phyloP scores from a whole-genome alignment of 371 early-diverging fungal genomes.

The Mortierella sp. region DNA sequence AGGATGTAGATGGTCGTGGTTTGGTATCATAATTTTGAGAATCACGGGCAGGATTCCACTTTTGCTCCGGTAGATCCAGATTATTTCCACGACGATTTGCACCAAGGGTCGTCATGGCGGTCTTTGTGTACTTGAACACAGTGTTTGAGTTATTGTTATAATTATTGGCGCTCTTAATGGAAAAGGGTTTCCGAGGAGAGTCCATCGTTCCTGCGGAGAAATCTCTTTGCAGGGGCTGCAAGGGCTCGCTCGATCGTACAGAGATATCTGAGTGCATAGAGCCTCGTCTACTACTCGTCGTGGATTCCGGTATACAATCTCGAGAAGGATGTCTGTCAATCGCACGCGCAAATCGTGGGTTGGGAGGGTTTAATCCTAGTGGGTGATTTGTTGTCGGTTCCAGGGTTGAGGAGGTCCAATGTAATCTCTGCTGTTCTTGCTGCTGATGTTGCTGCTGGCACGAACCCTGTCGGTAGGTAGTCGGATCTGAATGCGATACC shows the following conservation, averaged over 20 bases:
- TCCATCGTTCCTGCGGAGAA: too few relatives aligned
- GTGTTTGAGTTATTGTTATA: not conserved
- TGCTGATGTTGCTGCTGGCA: not conserved
- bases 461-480: not conserved
- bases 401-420: not conserved
- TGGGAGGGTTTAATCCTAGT: not conserved
- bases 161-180: too few relatives aligned
- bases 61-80: constrained; percentile 10
- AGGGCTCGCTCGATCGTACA: constrained; percentile 19
- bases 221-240: not conserved
- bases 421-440: constrained; percentile 2
- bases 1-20: not conserved
- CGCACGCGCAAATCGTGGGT: not conserved
- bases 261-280: constrained; percentile 12
- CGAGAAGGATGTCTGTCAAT: not conserved
- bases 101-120: not conserved
- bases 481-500: not conserved
- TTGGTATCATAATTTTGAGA: not conserved
- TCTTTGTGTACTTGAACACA: not conserved
- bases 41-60: not conserved
- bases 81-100: not conserved
- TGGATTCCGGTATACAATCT: not conserved
- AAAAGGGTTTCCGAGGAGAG: too few relatives aligned
- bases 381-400: not conserved
- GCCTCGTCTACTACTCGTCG: constrained; percentile 9